Evolutionary conservation across 345 rosid genomes (phyloP).

Genomic region (Brassica carinata): DNA sequence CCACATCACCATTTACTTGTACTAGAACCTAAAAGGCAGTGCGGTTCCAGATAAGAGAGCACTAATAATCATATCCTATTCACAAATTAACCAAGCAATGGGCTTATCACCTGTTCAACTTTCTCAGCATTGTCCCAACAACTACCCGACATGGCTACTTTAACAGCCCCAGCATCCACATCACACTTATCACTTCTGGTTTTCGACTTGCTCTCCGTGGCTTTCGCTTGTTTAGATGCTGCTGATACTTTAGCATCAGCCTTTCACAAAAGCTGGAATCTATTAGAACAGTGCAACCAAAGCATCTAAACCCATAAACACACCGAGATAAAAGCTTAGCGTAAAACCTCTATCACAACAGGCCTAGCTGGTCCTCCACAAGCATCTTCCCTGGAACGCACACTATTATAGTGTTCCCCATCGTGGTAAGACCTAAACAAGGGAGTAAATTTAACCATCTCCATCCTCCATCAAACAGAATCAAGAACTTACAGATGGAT

Average conservation of each 20-base stretch:
- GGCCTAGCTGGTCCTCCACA: conserved; percentile 75
- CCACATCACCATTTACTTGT: conserved; percentile 78
- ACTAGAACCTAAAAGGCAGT: conserved; percentile 57
- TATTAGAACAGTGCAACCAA: conserved; percentile 45
- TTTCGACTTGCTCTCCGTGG: conserved; percentile 51
- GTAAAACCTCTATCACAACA: conserved; percentile 69
- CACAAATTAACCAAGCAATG: conserved; percentile 7
- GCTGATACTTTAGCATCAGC: conserved; percentile 86
- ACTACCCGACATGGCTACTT: conserved; percentile 80
- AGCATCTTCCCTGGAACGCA: conserved; percentile 71
- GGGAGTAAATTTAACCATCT: neutral
- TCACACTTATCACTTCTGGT: conserved; percentile 37
- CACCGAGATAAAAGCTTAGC: conserved; percentile 4
- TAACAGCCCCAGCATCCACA: conserved; percentile 56
- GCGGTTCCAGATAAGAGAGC: conserved; percentile 14
- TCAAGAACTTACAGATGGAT: conserved; percentile 75
- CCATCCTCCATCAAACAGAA: conserved; percentile 3
- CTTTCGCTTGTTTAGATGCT: conserved; percentile 66
- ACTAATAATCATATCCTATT: neutral
- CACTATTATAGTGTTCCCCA: conserved; percentile 90
- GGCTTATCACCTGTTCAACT: conserved; percentile 63
- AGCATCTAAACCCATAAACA: neutral
- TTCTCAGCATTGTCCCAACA: conserved; percentile 68
- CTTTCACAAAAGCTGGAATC: conserved; percentile 64
- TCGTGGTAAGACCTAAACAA: conserved; percentile 84